Base-by-base conservation (phyloP, 148 eudicot genomes). In the Heliosperma pusillum region DNA sequence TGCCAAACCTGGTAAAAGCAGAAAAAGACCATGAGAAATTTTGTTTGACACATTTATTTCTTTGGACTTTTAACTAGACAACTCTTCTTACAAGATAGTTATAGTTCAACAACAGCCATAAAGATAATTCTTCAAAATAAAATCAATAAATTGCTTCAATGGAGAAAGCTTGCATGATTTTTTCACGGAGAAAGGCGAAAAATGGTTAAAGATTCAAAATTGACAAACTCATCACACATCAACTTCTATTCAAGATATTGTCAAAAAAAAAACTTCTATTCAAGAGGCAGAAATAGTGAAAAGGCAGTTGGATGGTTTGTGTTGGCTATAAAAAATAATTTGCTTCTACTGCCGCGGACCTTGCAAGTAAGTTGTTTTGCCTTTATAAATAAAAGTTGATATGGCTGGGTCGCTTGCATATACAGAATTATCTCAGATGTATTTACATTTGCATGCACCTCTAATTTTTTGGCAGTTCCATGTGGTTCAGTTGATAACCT, bases 1-100 rank as follows among this genome's bases (percentile, higher is more conserved):
- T 80, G 52, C 63, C 73, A 79, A 78, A 86, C 85, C 99, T 94
- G 83, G 61, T 74, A 44, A 69, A 15, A 21, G 45, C 2, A 15
- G 22, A 20, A 24, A 36, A 75, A 67, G 3, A 56, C 30, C 74
- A 75, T 79, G 33, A 80, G 21, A 57, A 33, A 44, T 63, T 22
- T 44, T 40, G 36, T 56, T 24, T 12, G 60, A 66, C 71, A 74
- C 6, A 67, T 76, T 27, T 33, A 30, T 53, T 66, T 58, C 30
- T 53, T 57, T 30, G 52, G 61, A 30, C 70, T 47, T 64, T 47
- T 40, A 40, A 2, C 44, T 20, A 44, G 56, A 68, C 27, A 13
- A 22, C 56, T 45, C 55, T 22, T 21, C 57, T 20, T 69, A 66
- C 63, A 70, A 75, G 60, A 47, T 36, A 26, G 2, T 10, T 24